Evolutionary conservation across 2,329 filamentous ascomycete genomes (phyloP).

Genomic region (Claviceps fusiformis): DNA sequence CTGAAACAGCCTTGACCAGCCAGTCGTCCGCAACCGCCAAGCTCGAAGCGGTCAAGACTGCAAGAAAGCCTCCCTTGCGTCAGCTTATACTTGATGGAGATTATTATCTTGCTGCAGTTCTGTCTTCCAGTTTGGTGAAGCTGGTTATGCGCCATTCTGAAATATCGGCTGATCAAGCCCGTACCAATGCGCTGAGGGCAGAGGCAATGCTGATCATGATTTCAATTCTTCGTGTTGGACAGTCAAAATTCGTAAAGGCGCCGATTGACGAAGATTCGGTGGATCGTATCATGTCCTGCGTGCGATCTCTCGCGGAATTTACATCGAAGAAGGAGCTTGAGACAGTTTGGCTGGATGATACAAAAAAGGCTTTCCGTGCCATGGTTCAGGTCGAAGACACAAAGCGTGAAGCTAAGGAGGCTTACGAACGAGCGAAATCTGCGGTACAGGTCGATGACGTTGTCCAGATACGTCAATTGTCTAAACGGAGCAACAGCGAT

Average conservation of each 20-base stretch:
- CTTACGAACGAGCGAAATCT: conserved; percentile 80
- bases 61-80: conserved; percentile 86
- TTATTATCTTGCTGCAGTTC: conserved; percentile 87
- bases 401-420: conserved; percentile 92
- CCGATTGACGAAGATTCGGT: conserved; percentile 96
- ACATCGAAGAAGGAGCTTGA: conserved; percentile 81
- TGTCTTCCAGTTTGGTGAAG: conserved; percentile 94
- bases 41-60: conserved; percentile 90
- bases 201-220: conserved; percentile 99
- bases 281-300: conserved; percentile 97
- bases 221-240: conserved; percentile 91
- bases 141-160: conserved; percentile 95
- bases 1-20: conserved; percentile 89
- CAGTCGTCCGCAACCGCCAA: conserved; percentile 80
- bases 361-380: conserved; percentile 83
- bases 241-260: conserved; percentile 97
- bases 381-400: conserved; percentile 98
- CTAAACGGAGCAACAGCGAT: conserved; percentile 77
- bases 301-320: conserved; percentile 84
- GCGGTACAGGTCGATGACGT: conserved; percentile 94
- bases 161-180: conserved; percentile 70
- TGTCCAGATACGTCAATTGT: conserved; percentile 80
- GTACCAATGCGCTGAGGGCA: conserved; percentile 85
- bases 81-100: conserved; percentile 95
- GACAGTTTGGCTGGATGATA: conserved; percentile 86